Percentiles rank a stretch among this genome's conserved stretches.
Conservation (phyloP, 208 protist species). For the Crithidia sp. region DNA sequence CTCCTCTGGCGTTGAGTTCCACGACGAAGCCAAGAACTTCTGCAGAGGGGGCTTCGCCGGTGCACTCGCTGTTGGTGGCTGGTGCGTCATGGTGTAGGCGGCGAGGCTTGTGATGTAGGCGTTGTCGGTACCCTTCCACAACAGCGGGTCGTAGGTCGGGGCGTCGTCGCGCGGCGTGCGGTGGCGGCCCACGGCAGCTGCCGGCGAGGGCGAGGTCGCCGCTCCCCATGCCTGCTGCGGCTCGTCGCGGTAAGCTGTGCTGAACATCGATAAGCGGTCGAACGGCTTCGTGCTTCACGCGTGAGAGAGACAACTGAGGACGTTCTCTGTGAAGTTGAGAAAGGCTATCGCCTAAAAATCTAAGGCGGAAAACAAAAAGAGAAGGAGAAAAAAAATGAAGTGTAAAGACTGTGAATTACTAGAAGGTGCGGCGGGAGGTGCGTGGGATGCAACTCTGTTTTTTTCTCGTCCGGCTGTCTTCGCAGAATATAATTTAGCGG, state of each 20-base stretch:
- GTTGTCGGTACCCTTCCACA: constrained; percentile 63
- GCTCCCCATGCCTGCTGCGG: constrained; percentile 1
- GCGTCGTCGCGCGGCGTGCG: constrained; percentile 67
- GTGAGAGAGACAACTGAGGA: background rate
- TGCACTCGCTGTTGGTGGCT: background rate
- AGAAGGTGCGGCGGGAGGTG: too few relatives aligned
- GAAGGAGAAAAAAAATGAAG: too few relatives aligned
- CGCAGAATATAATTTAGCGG: too few relatives aligned
- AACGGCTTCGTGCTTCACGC: too few relatives aligned
- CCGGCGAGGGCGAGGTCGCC: constrained; percentile 10
- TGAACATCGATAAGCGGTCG: background rate
- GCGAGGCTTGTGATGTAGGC: constrained; percentile 58
- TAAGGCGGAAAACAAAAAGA: too few relatives aligned
- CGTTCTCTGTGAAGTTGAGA: background rate
- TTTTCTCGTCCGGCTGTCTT: too few relatives aligned
- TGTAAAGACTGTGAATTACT: too few relatives aligned
- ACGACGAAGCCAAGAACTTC: constrained; percentile 27
- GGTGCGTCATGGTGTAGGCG: constrained; percentile 32
- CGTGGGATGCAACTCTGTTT: too few relatives aligned
- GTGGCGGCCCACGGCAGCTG: constrained; percentile 11
- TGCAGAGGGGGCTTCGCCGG: background rate
- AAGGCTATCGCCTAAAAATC: background rate
- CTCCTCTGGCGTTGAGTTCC: constrained; percentile 7
- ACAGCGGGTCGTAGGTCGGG: constrained; percentile 57
- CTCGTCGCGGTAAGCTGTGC: background rate